Conservation (phyloP, 2,329 filamentous ascomycete species). For the Aureobasidium zeae region DNA sequence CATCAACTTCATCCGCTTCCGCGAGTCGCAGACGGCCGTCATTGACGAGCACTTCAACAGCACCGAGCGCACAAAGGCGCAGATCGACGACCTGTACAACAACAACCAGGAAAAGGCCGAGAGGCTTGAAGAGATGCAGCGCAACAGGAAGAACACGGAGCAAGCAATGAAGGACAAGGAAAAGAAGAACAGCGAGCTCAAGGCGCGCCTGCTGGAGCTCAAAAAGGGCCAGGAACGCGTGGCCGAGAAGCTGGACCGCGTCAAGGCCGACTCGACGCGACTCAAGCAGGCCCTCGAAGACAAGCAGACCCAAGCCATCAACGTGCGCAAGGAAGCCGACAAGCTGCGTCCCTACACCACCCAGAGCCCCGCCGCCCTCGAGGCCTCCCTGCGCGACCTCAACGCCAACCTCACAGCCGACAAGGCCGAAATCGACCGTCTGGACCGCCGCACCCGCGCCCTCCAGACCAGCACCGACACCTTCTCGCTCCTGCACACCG, state of each 20-base stretch:
- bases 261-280: conserved; percentile 68
- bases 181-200: conserved; percentile 76
- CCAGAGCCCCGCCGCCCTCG: conserved; percentile 75
- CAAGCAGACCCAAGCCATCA: conserved; percentile 59
- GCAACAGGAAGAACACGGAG: conserved; percentile 72
- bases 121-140: conserved; percentile 69
- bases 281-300: conserved; percentile 64
- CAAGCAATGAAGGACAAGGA: conserved; percentile 75
- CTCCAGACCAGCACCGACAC: conserved; percentile 88
- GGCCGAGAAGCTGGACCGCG: conserved; percentile 69
- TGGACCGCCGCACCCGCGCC: conserved; percentile 80
- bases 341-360: conserved; percentile 88
- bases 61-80: conserved; percentile 71
- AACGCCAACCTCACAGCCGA: conserved; percentile 68
- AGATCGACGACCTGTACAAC: conserved; percentile 75
- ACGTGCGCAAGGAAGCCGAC: conserved; percentile 70
- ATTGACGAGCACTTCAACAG: conserved; percentile 95
- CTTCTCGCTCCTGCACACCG: conserved; percentile 71
- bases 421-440: conserved; percentile 73
- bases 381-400: conserved; percentile 72
- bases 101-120: conserved; percentile 83
- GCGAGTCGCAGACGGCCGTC: conserved; percentile 78
- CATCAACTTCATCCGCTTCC: conserved; percentile 97
- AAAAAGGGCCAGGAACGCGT: conserved; percentile 75
- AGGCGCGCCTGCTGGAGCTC: conserved; percentile 70